Conservation (phyloP, 139 green algal species). For the Tetradesmus obliquus region DNA sequence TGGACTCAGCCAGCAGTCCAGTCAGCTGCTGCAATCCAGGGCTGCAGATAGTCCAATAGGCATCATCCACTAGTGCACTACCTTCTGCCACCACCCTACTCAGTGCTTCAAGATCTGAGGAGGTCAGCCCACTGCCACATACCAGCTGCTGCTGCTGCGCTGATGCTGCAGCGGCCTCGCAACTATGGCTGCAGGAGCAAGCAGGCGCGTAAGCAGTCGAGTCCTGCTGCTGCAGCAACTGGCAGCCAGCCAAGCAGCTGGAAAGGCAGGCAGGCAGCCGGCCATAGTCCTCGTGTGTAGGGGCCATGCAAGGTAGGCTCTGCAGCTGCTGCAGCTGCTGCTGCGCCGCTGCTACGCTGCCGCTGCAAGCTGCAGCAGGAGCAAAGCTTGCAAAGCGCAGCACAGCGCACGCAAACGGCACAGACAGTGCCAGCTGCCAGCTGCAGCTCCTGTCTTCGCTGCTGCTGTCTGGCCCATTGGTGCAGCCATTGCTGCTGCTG, state of each 20-base stretch:
- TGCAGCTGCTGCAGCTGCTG: slow-evolving; percentile 22
- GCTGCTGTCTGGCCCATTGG: not conserved
- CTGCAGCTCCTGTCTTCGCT: not conserved
- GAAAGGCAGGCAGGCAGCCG: not conserved
- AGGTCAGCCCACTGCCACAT: not conserved
- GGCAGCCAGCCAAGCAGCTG: slow-evolving; percentile 5
- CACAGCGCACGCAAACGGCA: not conserved
- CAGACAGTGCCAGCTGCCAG: slow-evolving; percentile 14
- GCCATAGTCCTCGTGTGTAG: not conserved
- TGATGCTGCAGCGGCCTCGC: not conserved
- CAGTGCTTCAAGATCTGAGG: not conserved
- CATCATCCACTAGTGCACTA: not conserved
- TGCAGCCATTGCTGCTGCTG: not conserved
- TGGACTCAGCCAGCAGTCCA: not conserved
- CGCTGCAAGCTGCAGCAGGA: slow-evolving; percentile 2
- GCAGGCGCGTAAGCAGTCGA: not conserved
- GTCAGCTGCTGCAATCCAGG: slow-evolving; percentile 17
- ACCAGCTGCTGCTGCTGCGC: not conserved
- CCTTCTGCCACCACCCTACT: not conserved
- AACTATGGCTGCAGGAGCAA: not conserved
- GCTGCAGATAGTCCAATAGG: slow-evolving; percentile 20
- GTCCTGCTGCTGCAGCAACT: not conserved
- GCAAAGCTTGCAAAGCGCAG: slow-evolving; percentile 4
- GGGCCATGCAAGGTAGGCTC: not conserved
- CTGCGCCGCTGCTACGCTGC: not conserved